Percentiles rank a stretch among this genome's conserved stretches.
phyloP scores from a whole-genome alignment of 2,329 filamentous ascomycete species.

The Exophiala phaeomuriformis region DNA sequence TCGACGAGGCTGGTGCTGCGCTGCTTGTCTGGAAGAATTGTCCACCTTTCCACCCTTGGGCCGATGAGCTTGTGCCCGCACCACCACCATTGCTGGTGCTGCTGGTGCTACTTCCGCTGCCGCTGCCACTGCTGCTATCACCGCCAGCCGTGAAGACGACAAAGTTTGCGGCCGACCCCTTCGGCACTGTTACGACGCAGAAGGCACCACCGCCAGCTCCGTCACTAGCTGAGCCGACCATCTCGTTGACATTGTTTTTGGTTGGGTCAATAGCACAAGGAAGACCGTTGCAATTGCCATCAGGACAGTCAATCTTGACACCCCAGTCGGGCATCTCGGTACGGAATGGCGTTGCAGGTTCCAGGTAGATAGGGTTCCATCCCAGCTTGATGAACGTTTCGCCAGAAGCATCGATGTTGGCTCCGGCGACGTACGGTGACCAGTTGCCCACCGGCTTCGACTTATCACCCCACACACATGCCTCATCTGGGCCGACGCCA shows the following conservation, averaged over 20 bases:
- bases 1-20: conserved; percentile 18
- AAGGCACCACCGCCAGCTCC: conserved; percentile 64
- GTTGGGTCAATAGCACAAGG: conserved; percentile 65
- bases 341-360: conserved; percentile 47
- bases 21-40: conserved; percentile 10
- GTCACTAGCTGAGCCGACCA: conserved; percentile 50
- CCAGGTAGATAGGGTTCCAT: conserved; percentile 67
- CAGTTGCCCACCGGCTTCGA: conserved; percentile 64
- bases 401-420: conserved; percentile 59
- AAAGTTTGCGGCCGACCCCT: conserved; percentile 59
- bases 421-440: conserved; percentile 68
- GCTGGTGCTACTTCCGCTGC: conserved; percentile 3
- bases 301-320: conserved; percentile 61
- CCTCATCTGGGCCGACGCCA: conserved; percentile 52
- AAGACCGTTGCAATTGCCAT: conserved; percentile 61
- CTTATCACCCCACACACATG: conserved; percentile 64
- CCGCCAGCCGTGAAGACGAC: conserved; percentile 49
- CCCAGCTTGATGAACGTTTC: conserved; percentile 67
- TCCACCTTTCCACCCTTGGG: conserved; percentile 7
- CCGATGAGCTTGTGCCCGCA: not conserved
- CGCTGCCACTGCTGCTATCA: conserved; percentile 32
- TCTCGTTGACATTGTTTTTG: conserved; percentile 49
- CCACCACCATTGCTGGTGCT: not conserved
- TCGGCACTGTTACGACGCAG: conserved; percentile 68
- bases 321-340: conserved; percentile 58